Conservation (phyloP, 345 rosid genomes). For the Ceriops decandra region DNA sequence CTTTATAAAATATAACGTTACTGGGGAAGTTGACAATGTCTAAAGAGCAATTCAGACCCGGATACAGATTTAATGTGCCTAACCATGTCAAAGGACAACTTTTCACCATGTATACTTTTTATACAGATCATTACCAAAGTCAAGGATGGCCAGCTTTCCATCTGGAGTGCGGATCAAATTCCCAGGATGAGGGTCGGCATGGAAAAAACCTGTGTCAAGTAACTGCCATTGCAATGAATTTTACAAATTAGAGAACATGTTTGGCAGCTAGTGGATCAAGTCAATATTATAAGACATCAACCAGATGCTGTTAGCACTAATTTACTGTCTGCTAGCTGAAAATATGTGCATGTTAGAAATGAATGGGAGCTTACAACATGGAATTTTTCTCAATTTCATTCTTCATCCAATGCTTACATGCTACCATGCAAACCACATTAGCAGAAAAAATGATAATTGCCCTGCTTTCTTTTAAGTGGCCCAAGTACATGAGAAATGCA, state of each 20-base stretch:
- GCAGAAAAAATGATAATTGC: too few relatives aligned
- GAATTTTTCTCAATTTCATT: not conserved
- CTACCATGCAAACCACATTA: too few relatives aligned
- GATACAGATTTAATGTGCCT: conserved; percentile 3
- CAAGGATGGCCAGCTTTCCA: conserved; percentile 94
- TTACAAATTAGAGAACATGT: conserved; percentile 4
- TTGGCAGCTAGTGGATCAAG: conserved; percentile 1
- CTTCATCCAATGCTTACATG: too few relatives aligned
- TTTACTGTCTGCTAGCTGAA: not conserved
- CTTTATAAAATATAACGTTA: too few relatives aligned
- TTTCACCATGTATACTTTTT: conserved; percentile 15
- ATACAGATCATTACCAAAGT: conserved; percentile 66
- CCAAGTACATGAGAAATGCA: not conserved
- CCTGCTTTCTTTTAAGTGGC: too few relatives aligned
- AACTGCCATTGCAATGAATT: conserved; percentile 44
- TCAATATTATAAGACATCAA: not conserved
- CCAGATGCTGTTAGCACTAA: not conserved
- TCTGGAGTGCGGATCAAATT: conserved; percentile 96
- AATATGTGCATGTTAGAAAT: not conserved
- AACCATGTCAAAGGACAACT: conserved; percentile 7
- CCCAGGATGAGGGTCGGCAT: conserved; percentile 99
- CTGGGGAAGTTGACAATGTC: not conserved
- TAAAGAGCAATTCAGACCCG: conserved; percentile 3
- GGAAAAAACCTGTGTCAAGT: conserved; percentile 97
- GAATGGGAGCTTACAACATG: not conserved